Percentiles rank a stretch among this genome's conserved stretches.
phyloP scores from a whole-genome alignment of 129 eudicot species.

The Flaveria ramosissima region DNA sequence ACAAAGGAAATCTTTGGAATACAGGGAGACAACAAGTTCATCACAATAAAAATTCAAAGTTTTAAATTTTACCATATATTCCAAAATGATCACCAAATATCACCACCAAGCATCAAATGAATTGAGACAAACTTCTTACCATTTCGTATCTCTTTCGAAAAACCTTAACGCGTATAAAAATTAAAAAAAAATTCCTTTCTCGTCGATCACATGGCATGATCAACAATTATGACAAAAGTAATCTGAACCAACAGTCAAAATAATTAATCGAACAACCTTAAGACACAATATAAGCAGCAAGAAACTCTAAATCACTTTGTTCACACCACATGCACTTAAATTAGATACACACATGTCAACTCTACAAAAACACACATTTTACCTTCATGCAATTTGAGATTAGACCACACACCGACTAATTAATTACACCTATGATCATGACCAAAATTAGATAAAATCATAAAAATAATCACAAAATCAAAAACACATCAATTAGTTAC shows the following conservation, averaged over 20 bases:
- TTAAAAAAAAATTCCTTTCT: not conserved
- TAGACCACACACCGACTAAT: too few species aligned
- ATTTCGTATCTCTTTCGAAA: too few species aligned
- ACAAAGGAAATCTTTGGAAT: conserved; percentile 4
- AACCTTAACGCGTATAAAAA: too few species aligned
- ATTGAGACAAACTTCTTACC: not conserved
- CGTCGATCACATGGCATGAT: not conserved
- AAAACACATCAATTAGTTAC: not conserved
- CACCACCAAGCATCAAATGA: too few species aligned
- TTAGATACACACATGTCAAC: not conserved
- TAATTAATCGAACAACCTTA: not conserved
- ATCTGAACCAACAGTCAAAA: not conserved
- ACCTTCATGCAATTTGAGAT: not conserved
- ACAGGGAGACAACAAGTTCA: conserved; percentile 7
- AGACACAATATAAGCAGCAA: not conserved
- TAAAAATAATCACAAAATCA: too few species aligned
- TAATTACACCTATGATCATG: not conserved
- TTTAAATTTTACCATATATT: not conserved
- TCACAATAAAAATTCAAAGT: not conserved
- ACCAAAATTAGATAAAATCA: too few species aligned
- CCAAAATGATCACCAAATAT: not conserved
- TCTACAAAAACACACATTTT: not conserved
- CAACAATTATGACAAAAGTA: conserved; percentile 6
- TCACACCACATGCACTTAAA: not conserved
- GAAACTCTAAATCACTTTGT: too few species aligned